phyloP scores from a whole-genome alignment of 2,329 filamentous ascomycete species.

The Beauveria rudraprayagi region DNA sequence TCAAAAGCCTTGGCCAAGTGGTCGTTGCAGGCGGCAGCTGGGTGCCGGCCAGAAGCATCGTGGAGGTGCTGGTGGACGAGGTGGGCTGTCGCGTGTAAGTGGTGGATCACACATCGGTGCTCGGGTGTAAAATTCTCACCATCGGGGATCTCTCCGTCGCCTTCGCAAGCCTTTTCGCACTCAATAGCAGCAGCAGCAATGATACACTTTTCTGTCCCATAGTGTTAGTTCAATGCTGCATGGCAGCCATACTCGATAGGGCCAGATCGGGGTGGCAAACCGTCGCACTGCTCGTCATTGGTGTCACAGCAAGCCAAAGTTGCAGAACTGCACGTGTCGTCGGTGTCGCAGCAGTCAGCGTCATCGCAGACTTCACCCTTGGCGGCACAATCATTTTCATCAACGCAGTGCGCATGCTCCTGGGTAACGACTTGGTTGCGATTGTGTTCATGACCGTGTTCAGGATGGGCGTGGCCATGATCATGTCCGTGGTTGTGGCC shows the following conservation, averaged over 20 bases:
- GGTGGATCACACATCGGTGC: background rate
- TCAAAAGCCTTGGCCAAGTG: constrained; percentile 26
- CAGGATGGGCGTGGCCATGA: background rate
- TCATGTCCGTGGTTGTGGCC: background rate
- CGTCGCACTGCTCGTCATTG: constrained; percentile 21
- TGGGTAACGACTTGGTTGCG: constrained; percentile 3
- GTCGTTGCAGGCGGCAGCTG: constrained; percentile 21
- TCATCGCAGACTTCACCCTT: constrained; percentile 13
- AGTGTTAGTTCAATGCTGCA: background rate
- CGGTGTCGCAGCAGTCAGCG: constrained; percentile 15
- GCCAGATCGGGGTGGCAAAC: constrained; percentile 10
- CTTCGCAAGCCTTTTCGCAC: constrained; percentile 23
- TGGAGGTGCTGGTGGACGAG: constrained; percentile 19
- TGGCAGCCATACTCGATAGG: background rate
- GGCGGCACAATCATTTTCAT: constrained; percentile 7
- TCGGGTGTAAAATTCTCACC: constrained; percentile 2
- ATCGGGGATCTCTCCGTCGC: constrained; percentile 12
- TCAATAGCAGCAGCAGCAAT: constrained; percentile 22
- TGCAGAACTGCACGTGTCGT: constrained; percentile 13
- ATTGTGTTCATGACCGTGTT: background rate
- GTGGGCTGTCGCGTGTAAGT: constrained; percentile 9
- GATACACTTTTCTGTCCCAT: constrained; percentile 23
- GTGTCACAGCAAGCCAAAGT: constrained; percentile 20
- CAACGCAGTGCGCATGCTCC: constrained; percentile 5
- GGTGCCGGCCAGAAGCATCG: constrained; percentile 20